Evolutionary conservation across 2,329 filamentous ascomycete genomes (phyloP), one percentile per base, ranked within the genome.

Genomic region (Aspergillus udagawae): DNA sequence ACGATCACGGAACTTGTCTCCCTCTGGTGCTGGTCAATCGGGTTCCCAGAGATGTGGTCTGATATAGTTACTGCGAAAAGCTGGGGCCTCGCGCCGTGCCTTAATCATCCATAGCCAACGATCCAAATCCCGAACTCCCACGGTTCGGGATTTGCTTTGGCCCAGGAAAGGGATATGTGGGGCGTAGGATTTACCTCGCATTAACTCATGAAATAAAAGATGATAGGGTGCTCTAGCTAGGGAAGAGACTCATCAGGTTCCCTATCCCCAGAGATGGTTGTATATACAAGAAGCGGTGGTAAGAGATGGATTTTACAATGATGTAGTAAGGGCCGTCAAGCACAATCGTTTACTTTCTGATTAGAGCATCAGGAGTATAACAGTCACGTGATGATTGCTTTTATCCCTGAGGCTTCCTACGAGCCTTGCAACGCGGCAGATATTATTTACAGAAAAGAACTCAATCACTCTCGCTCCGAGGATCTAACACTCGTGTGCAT

Each of bases 81-180:
- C 60, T 55, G 57, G 56, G 59, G 56, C 47, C 59, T 56, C 63
- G 50, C 47, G 51, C 55, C 28, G 53, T 38, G 58, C 67, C 63
- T 69, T 65, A 72, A 64, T 69, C 70, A 68, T 67, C 64, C 61
- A 63, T 63, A 57, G 59, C 57, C 55, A 58, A 49, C 41, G 56
- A 58, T 54, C 52, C 71, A 73, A 72, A 73, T 70, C 71, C 71
- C 71, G 71, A 68, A 54, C 55, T 54, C 56, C 61, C 52, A 55
- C 54, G 53, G 48, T 54, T 67, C 70, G 70, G 71, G 71, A 67
- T 73, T 73, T 73, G 70, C 57, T 66, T 61, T 28, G 20, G 20
- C 51, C 20, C 28, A 17, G 44, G 38, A 50, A 54, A 57, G 52
- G 56, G 53, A 58, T 55, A 52, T 52, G 59, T 62, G 59, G 62